Conservation (phyloP, 2,329 filamentous ascomycete genomes). For the Diaporthe amygdali region DNA sequence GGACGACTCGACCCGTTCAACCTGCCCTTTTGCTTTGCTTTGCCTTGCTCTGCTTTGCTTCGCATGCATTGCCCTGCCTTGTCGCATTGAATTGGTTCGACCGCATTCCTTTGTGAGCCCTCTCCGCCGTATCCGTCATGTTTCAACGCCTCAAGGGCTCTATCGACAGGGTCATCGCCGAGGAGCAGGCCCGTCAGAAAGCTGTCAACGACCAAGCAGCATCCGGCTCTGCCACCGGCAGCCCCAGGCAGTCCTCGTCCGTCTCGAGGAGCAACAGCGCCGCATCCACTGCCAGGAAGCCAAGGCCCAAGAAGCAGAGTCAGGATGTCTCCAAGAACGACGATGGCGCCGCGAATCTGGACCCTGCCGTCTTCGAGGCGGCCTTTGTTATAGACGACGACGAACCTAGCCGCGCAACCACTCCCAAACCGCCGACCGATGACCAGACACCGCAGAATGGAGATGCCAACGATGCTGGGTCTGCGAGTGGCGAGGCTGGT, state of each 20-base stretch:
- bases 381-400: slow-evolving; percentile 88
- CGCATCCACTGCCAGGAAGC: slow-evolving; percentile 38
- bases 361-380: slow-evolving; percentile 86
- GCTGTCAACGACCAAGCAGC: slow-evolving; percentile 48
- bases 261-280: slow-evolving; percentile 41
- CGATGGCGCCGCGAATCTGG: slow-evolving; percentile 62
- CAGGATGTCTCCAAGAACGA: slow-evolving; percentile 39
- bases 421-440: slow-evolving; percentile 17
- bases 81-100: neutral
- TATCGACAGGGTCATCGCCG: slow-evolving; percentile 86
- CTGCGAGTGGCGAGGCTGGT: slow-evolving; percentile 21
- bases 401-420: slow-evolving; percentile 50
- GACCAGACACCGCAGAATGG: slow-evolving; percentile 20
- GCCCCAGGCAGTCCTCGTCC: slow-evolving; percentile 47
- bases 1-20: neutral
- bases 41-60: neutral
- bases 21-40: neutral
- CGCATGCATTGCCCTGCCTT: neutral
- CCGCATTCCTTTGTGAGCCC: neutral
- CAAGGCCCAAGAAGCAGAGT: slow-evolving; percentile 47
- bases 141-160: slow-evolving; percentile 79
- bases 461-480: slow-evolving; percentile 20
- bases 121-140: neutral
- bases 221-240: slow-evolving; percentile 28
- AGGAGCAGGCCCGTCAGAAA: slow-evolving; percentile 85